Conservation (phyloP, 495 filamentous ascomycete genomes). For the Penicillium paradoxum region DNA sequence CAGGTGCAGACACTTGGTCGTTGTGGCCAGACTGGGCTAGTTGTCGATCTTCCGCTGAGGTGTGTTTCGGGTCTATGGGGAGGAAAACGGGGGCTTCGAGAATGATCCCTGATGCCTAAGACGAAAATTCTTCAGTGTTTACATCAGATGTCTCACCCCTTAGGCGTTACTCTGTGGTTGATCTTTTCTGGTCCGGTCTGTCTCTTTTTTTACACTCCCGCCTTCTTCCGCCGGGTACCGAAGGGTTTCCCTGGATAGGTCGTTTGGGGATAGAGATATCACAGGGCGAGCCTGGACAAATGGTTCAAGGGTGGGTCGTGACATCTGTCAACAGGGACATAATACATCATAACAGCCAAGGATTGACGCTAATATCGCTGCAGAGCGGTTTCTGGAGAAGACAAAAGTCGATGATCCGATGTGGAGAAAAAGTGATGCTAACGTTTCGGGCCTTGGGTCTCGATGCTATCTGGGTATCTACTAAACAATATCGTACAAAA, state of each 20-base stretch:
- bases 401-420: conserved; percentile 9
- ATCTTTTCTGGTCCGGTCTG: not conserved
- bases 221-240: conserved; percentile 1
- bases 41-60: conserved; percentile 18
- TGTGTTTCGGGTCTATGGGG: conserved; percentile 18
- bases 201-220: not conserved
- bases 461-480: conserved; percentile 10
- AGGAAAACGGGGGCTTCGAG: conserved; percentile 2
- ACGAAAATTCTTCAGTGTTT: not conserved
- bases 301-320: not conserved
- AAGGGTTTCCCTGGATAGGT: not conserved
- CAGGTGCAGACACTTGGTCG: not conserved
- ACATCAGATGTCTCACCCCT: not conserved
- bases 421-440: conserved; percentile 11
- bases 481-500: conserved; percentile 13
- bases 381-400: not conserved
- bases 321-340: conserved; percentile 5
- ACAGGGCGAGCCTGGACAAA: not conserved
- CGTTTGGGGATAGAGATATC: not conserved
- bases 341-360: not conserved
- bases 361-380: not conserved
- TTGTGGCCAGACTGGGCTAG: conserved; percentile 2
- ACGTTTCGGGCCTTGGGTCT: not conserved
- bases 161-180: not conserved
- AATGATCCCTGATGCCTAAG: not conserved